These are phyloP conservation scores for Farysia itapuensis DNA, from an alignment of 1,284 basidiomycete species.

Conservation along the genomic window DNA sequence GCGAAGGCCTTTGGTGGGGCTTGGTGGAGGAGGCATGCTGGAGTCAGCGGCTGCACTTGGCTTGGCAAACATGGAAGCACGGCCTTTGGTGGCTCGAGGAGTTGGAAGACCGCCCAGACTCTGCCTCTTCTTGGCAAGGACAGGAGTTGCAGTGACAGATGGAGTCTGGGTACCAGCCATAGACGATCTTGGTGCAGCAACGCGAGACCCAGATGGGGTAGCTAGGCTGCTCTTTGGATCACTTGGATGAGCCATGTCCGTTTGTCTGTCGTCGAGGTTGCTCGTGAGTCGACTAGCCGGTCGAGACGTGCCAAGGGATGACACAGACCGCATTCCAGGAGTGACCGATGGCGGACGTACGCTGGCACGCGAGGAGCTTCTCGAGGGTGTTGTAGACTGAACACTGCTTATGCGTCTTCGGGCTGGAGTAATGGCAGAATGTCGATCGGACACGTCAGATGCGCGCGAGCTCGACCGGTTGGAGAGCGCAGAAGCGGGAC, in stretches of 20 bases:
- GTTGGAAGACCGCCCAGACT: constrained; percentile 35
- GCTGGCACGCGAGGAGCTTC: constrained; percentile 28
- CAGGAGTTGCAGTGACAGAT: constrained; percentile 4
- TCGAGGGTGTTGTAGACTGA: constrained; percentile 28
- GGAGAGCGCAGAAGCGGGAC: constrained; percentile 53
- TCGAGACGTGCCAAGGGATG: constrained; percentile 40
- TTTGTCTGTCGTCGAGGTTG: background rate
- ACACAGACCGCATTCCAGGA: constrained; percentile 21
- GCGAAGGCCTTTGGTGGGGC: constrained; percentile 28
- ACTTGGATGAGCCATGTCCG: background rate
- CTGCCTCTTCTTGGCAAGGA: constrained; percentile 27
- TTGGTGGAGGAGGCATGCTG: constrained; percentile 40
- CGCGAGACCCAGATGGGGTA: background rate
- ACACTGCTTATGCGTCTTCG: constrained; percentile 26
- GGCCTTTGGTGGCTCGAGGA: constrained; percentile 34
- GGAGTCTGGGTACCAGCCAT: constrained; percentile 8
- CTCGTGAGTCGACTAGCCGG: constrained; percentile 27
- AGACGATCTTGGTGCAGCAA: constrained; percentile 22
- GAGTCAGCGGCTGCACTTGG: constrained; percentile 10
- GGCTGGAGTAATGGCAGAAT: constrained; percentile 29
- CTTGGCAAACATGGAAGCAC: constrained; percentile 38
- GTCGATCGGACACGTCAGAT: constrained; percentile 18
- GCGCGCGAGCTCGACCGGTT: constrained; percentile 34
- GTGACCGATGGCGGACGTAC: constrained; percentile 33
- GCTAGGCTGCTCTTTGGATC: background rate